A percentile compares a stretch with the other conserved stretches of the same genome.
Conservation (phyloP, 140 eudicot species). For the Erigeron philadelphicus region DNA sequence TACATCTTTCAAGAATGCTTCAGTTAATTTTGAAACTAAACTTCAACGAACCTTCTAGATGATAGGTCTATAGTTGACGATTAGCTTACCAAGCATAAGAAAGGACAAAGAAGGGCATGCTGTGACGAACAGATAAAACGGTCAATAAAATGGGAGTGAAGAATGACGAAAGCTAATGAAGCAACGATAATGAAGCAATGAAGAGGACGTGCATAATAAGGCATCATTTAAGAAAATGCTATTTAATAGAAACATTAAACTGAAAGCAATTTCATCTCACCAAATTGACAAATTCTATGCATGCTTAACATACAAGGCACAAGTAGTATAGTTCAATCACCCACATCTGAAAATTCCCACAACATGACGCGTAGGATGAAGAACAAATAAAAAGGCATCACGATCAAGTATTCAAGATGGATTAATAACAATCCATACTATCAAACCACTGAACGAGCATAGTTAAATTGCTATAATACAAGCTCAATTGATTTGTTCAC, state of each 20-base stretch:
- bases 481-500: conserved; percentile 19
- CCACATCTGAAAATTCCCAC: background rate
- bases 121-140: background rate
- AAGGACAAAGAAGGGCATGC: background rate
- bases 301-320: background rate
- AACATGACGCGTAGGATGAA: background rate
- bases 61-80: background rate
- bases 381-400: conserved; percentile 3
- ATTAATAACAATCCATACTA: conserved; percentile 1
- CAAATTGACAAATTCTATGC: background rate
- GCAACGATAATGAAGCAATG: background rate
- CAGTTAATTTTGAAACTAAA: background rate
- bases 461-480: conserved; percentile 16
- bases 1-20: background rate
- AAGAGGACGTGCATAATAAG: background rate
- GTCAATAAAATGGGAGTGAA: background rate
- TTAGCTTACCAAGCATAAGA: background rate
- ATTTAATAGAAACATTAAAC: background rate
- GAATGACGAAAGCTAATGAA: too few relatives aligned
- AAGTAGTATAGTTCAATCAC: background rate
- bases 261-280: background rate
- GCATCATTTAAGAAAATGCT: background rate
- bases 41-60: background rate
- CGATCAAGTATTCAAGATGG: background rate
- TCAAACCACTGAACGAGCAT: conserved; percentile 18